Base-by-base conservation (phyloP, 2,329 filamentous ascomycete genomes). In the Chrysosporium keratinophilum region DNA sequence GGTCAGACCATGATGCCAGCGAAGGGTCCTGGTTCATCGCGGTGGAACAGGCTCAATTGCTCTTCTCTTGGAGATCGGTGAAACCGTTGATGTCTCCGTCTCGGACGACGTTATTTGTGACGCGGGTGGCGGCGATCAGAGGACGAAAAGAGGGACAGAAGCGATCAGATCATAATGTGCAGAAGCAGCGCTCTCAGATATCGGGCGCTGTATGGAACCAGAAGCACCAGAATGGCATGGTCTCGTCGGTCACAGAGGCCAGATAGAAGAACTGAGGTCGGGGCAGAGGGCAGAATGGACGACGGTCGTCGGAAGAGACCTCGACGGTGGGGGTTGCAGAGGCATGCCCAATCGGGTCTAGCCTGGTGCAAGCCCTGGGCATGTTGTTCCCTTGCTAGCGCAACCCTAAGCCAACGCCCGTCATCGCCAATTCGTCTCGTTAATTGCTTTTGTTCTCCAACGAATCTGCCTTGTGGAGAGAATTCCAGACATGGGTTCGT, bases 11-110 rank as follows among this genome's bases (percentile, higher is more conserved):
- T 57, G 59, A 54, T 41, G 64, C 59, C 60, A 71, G 61, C 39
- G 69, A 59, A 10, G 64, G 57, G 49, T 69, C 65, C 61, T 69
- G 65, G 54, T 74, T 69, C 70, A 73, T 73, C 53, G 55, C 56
- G 49, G 55, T 19, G 37, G 49, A 34, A 12, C 33, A 31, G 15
- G 42, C 10, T 33, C 34, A 34, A 53, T 41, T 53, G 50, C 12
- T 33, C 14, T 19, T 20, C 5, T 42, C 40, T 19, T n/a, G 33
- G 33, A 7, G 6, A 37, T 28, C 23, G 20, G 33, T 28, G 23
- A 45, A 20, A 35, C 17, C 6, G 10, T 45, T 31, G 19, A 17
- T 9, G 20, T 39, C 23, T 19, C 19, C 41, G 34, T 39, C 42
- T 40, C 35, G 15, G n/a, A 42, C 40, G 35, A 34, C 41, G 49